Percentiles rank a stretch among this genome's conserved stretches.
phyloP scores from a whole-genome alignment of 2,329 filamentous ascomycete species.

The Ascocoryne sarcoides region DNA sequence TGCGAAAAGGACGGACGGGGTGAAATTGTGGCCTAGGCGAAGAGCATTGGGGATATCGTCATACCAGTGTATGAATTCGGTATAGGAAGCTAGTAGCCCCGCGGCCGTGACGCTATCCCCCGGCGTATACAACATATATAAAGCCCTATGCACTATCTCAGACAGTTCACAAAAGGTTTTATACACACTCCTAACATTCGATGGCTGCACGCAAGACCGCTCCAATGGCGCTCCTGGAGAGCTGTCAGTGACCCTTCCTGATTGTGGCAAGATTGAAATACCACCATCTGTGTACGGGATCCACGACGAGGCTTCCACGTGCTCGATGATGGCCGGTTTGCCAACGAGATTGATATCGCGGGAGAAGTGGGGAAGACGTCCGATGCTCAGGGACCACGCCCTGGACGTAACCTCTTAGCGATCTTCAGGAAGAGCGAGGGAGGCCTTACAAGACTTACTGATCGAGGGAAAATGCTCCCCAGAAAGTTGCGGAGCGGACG shows the following conservation, averaged over 20 bases:
- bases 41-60: slow-evolving; percentile 56
- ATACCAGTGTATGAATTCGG: slow-evolving; percentile 65
- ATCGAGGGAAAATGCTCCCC: slow-evolving; percentile 38
- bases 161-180: slow-evolving; percentile 64
- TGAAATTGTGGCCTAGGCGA: slow-evolving; percentile 58
- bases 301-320: slow-evolving; percentile 50
- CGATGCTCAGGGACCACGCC: slow-evolving; percentile 57
- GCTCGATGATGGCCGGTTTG: slow-evolving; percentile 51
- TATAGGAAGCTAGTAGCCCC: slow-evolving; percentile 55
- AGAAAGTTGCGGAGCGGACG: slow-evolving; percentile 43
- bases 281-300: slow-evolving; percentile 28
- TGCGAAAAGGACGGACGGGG: slow-evolving; percentile 63
- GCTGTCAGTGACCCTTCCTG: slow-evolving; percentile 2
- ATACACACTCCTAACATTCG: slow-evolving; percentile 59
- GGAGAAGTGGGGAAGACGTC: slow-evolving; percentile 52
- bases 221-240: slow-evolving; percentile 37
- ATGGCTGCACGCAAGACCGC: slow-evolving; percentile 53
- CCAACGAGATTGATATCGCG: slow-evolving; percentile 46
- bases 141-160: slow-evolving; percentile 59
- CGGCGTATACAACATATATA: slow-evolving; percentile 57
- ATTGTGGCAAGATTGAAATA: slow-evolving; percentile 3
- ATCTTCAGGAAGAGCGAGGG: slow-evolving; percentile 38
- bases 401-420: slow-evolving; percentile 28
- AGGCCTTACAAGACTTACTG: slow-evolving; percentile 50
- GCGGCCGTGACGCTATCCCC: slow-evolving; percentile 55